A percentile compares a stretch with the other conserved stretches of the same genome.
Conservation (phyloP, 129 eudicot genomes). For the Saposhnikovia divaricata region DNA sequence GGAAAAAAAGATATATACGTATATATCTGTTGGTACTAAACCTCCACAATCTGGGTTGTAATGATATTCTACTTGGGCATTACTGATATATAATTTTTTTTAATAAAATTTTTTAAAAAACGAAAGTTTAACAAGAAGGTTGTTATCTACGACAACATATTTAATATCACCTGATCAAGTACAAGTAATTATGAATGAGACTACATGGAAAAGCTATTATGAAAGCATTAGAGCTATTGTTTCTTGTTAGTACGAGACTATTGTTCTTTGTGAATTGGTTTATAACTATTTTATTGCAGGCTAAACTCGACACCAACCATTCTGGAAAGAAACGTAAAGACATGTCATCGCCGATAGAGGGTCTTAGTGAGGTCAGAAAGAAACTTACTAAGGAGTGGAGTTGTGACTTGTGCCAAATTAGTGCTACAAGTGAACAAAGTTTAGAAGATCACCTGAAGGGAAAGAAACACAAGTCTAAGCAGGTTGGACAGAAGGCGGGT, state of each 20-base stretch:
- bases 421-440: slow-evolving; percentile 32
- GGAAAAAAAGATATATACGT: too few species aligned
- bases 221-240: neutral
- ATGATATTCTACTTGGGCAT: neutral
- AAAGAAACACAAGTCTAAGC: slow-evolving; percentile 53
- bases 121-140: neutral
- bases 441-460: slow-evolving; percentile 54
- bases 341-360: slow-evolving; percentile 15
- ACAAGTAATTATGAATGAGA: neutral
- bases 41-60: neutral
- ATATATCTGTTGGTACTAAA: too few species aligned
- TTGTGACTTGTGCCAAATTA: slow-evolving; percentile 42
- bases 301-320: slow-evolving; percentile 18
- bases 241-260: neutral
- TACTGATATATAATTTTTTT: too few species aligned
- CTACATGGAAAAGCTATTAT: neutral
- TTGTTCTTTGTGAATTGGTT: neutral
- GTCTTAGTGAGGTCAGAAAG: slow-evolving; percentile 23
- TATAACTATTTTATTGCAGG: slow-evolving; percentile 31
- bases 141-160: neutral
- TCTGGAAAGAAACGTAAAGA: slow-evolving; percentile 55
- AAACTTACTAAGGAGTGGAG: slow-evolving; percentile 39
- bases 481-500: slow-evolving; percentile 36
- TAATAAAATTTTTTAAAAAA: too few species aligned
- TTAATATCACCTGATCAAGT: neutral